phyloP scores from a whole-genome alignment of 352 stramenopile genomes.

The Pythium biforme region DNA sequence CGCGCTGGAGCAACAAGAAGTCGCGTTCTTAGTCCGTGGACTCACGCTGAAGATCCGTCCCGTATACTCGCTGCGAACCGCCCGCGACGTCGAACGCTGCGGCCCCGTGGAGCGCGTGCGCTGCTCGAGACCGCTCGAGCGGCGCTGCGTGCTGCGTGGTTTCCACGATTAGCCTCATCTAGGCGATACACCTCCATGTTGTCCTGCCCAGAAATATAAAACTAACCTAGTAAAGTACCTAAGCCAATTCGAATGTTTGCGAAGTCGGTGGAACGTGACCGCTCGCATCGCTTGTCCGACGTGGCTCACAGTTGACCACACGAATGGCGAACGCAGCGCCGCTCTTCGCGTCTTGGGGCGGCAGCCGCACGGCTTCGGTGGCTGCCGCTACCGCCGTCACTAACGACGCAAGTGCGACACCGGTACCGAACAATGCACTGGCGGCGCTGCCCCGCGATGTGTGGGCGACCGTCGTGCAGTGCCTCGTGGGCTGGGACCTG shows the following conservation, averaged over 20 bases:
- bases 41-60: slow-evolving; percentile 10
- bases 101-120: slow-evolving; percentile 10
- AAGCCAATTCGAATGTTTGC: slow-evolving; percentile 16
- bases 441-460: slow-evolving; percentile 13
- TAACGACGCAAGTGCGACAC: background rate
- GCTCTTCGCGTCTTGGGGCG: background rate
- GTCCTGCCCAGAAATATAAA: background rate
- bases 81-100: background rate
- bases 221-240: slow-evolving; percentile 12
- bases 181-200: background rate
- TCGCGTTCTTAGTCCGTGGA: slow-evolving; percentile 4
- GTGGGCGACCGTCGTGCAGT: slow-evolving; percentile 10
- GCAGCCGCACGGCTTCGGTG: background rate
- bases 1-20: slow-evolving; percentile 9
- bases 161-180: background rate
- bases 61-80: slow-evolving; percentile 11
- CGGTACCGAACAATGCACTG: background rate
- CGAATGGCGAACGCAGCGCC: slow-evolving; percentile 16
- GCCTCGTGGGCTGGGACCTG: slow-evolving; percentile 21
- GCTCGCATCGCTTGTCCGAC: background rate
- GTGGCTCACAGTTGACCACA: background rate
- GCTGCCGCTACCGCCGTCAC: background rate
- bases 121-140: slow-evolving; percentile 21
- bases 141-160: slow-evolving; percentile 1
- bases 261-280: slow-evolving; percentile 7